These are phyloP conservation scores for Dipodascopsis tothii DNA, from an alignment of 805 yeast genomes.

Conservation along the genomic window DNA sequence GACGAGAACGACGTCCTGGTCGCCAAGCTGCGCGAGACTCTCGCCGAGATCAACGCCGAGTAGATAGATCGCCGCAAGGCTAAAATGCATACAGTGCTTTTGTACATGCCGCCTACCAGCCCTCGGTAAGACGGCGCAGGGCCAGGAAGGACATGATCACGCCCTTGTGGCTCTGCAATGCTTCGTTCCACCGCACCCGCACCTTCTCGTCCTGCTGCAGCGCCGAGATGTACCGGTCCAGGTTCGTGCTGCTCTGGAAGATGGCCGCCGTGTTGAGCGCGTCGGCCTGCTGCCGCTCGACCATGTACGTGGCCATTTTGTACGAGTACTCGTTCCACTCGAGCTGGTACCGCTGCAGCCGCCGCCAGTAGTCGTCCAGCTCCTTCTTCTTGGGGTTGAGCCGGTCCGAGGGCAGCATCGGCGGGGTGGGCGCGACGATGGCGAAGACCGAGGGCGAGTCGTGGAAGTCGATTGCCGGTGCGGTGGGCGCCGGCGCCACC, in stretches of 20 bases:
- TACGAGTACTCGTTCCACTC: conserved; percentile 25
- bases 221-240: conserved; percentile 23
- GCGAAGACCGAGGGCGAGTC: conserved; percentile 19
- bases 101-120: conserved; percentile 4
- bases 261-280: conserved; percentile 7
- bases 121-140: conserved; percentile 13
- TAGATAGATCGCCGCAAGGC: conserved; percentile 1
- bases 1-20: conserved; percentile 62
- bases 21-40: conserved; percentile 38
- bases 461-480: conserved; percentile 18
- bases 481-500: neutral
- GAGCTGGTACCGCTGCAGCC: conserved; percentile 19
- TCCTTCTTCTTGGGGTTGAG: conserved; percentile 11
- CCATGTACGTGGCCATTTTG: conserved; percentile 22
- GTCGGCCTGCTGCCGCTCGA: conserved; percentile 27
- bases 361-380: conserved; percentile 17
- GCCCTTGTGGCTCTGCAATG: conserved; percentile 17
- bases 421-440: conserved; percentile 25
- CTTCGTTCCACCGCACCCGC: conserved; percentile 20
- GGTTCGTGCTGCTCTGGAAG: conserved; percentile 9
- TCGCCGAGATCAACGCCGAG: conserved; percentile 18
- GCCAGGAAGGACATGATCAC: conserved; percentile 17
- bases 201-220: conserved; percentile 25
- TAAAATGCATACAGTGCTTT: neutral
- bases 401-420: conserved; percentile 13